Conservation (phyloP, 2,329 filamentous ascomycete genomes). For the Fusarium domesticum region DNA sequence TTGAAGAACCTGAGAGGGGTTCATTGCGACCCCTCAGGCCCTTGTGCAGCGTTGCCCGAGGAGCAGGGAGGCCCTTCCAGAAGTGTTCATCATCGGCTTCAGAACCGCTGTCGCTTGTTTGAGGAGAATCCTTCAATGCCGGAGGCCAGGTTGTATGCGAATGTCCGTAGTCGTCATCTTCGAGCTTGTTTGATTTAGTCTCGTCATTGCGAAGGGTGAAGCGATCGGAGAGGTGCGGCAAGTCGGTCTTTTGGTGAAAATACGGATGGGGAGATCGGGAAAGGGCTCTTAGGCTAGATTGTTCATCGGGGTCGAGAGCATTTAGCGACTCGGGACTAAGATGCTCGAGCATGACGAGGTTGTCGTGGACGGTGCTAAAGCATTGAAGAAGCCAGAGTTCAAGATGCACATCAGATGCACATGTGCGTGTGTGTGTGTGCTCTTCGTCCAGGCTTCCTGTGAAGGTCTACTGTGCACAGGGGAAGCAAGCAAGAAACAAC, state of each 20-base stretch:
- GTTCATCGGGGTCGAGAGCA: conserved; percentile 35
- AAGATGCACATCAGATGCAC: conserved; percentile 20
- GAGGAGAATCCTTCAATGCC: conserved; percentile 52
- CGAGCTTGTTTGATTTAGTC: conserved; percentile 15
- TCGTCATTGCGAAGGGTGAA: conserved; percentile 26
- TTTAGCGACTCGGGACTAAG: conserved; percentile 36
- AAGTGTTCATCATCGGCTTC: conserved; percentile 94
- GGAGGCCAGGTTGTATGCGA: conserved; percentile 27
- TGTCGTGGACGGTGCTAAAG: conserved; percentile 19
- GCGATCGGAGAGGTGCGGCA: conserved; percentile 49
- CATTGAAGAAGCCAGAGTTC: conserved; percentile 28
- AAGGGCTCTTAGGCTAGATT: conserved; percentile 45
- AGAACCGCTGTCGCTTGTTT: conserved; percentile 83
- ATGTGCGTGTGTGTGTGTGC: conserved; percentile 1
- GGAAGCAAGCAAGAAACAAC: not conserved
- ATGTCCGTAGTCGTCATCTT: conserved; percentile 19
- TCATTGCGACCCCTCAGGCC: conserved; percentile 66
- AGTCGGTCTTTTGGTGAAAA: conserved; percentile 55
- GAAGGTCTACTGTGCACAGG: not conserved
- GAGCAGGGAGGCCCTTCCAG: conserved; percentile 79
- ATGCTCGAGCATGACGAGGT: conserved; percentile 47
- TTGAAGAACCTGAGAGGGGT: conserved; percentile 51
- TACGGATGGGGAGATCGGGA: conserved; percentile 68
- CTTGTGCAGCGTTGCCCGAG: conserved; percentile 70
- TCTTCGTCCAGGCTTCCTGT: not conserved